These are phyloP conservation scores for Cyphellophora attinorum DNA, from an alignment of 2,329 filamentous ascomycete genomes.

Conservation along the genomic window DNA sequence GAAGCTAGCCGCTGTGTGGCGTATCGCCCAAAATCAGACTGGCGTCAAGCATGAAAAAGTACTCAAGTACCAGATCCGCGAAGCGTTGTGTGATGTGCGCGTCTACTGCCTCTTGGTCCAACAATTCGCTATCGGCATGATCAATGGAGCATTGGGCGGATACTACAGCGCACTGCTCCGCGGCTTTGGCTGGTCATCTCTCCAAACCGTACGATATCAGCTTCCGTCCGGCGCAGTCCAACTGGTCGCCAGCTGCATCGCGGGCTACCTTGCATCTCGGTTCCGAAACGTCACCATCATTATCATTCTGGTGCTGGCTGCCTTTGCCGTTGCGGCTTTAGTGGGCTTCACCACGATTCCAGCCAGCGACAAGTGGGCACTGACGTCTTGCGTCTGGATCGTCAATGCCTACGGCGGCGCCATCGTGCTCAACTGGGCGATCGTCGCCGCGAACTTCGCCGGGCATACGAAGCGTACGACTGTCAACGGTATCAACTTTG, in stretches of 20 bases:
- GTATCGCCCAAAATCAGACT: constrained; percentile 48
- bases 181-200: constrained; percentile 29
- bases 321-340: constrained; percentile 34
- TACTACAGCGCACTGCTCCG: constrained; percentile 31
- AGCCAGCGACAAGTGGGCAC: constrained; percentile 35
- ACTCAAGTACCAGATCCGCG: constrained; percentile 26
- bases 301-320: constrained; percentile 21
- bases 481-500: constrained; percentile 41
- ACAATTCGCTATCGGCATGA: constrained; percentile 34
- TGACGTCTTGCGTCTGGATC: constrained; percentile 46
- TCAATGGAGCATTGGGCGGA: constrained; percentile 42
- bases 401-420: constrained; percentile 41
- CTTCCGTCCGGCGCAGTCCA: constrained; percentile 27
- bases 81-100: constrained; percentile 30
- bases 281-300: constrained; percentile 31
- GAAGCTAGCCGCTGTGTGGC: constrained; percentile 36
- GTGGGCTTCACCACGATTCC: constrained; percentile 41
- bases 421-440: constrained; percentile 43
- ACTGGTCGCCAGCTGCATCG: constrained; percentile 38
- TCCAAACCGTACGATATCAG: constrained; percentile 26
- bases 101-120: constrained; percentile 30
- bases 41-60: constrained; percentile 41
- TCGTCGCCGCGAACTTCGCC: constrained; percentile 37
- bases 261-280: constrained; percentile 34
- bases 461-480: constrained; percentile 44